These are phyloP conservation scores for Cinnamomum micranthum DNA, from an alignment of 164 flowering plant species.

Conservation along the genomic window DNA sequence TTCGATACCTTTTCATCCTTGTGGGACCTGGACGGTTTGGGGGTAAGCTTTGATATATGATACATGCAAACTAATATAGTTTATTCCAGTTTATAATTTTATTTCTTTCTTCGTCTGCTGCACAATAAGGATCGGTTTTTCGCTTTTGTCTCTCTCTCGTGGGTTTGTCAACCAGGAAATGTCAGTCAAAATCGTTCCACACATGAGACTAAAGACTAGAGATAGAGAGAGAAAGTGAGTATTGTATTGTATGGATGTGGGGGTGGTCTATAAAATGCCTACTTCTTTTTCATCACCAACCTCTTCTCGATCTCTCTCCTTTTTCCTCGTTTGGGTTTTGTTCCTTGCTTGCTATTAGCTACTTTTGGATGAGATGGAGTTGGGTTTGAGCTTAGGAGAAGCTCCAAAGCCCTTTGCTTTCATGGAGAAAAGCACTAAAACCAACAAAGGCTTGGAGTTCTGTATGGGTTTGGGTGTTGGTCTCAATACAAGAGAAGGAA, in stretches of 20 bases:
- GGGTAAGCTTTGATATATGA: neutral
- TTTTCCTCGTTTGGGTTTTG: neutral
- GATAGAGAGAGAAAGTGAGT: neutral
- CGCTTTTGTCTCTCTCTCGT: neutral
- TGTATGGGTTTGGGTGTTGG: conserved; percentile 33
- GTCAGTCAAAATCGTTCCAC: conserved; percentile 46
- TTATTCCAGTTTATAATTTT: neutral
- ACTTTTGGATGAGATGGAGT: conserved; percentile 38
- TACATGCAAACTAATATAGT: neutral
- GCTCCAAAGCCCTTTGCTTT: conserved; percentile 35
- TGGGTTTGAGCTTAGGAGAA: conserved; percentile 59
- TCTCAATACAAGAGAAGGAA: conserved; percentile 2
- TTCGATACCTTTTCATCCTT: too few relatives aligned
- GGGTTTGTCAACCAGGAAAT: conserved; percentile 18
- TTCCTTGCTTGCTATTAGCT: neutral
- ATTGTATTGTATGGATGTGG: neutral
- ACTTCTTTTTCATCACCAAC: conserved; percentile 12
- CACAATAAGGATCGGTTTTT: neutral
- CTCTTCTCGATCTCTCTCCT: neutral
- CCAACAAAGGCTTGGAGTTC: conserved; percentile 31
- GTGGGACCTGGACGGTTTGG: too few relatives aligned
- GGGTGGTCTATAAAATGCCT: conserved; percentile 13
- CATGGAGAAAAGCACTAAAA: conserved; percentile 27
- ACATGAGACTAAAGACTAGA: conserved; percentile 1
- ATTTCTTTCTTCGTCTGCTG: neutral